Conservation (phyloP, 1,284 basidiomycete genomes). For the Puccinia polysora region DNA sequence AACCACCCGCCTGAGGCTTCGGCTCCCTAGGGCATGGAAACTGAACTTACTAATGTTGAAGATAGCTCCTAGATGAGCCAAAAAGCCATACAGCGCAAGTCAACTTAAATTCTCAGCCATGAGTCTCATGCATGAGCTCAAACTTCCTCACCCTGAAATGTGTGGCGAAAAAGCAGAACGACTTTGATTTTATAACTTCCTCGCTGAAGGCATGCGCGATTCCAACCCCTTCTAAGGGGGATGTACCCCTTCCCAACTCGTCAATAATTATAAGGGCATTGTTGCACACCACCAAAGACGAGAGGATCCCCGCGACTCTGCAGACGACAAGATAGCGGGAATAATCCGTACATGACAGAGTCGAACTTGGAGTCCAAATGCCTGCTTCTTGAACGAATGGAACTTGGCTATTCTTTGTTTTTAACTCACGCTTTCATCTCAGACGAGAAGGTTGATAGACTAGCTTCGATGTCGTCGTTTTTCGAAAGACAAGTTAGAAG, state of each 20-base stretch:
- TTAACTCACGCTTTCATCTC: constrained; percentile 70
- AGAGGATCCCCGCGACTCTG: constrained; percentile 33
- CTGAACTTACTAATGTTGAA: constrained; percentile 22
- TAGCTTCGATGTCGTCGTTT: constrained; percentile 63
- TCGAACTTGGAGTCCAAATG: too few species aligned
- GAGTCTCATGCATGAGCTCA: background rate
- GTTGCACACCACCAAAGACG: constrained; percentile 25
- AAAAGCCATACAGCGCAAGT: background rate
- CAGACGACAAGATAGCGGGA: background rate
- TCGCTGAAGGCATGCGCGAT: constrained; percentile 90
- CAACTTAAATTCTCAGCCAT: background rate
- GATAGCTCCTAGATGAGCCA: constrained; percentile 19
- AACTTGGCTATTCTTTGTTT: background rate
- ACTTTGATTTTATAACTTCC: constrained; percentile 60
- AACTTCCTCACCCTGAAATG: constrained; percentile 35
- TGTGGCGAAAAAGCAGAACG: constrained; percentile 43
- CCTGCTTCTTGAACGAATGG: background rate
- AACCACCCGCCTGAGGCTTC: background rate
- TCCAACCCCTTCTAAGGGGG: constrained; percentile 77
- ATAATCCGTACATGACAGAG: too few species aligned
- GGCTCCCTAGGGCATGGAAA: background rate
- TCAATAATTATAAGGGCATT: constrained; percentile 49
- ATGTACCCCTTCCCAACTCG: constrained; percentile 64
- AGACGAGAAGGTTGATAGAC: constrained; percentile 81
- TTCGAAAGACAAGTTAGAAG: constrained; percentile 40